Conservation (phyloP, 2,329 filamentous ascomycete genomes). For the Trichoderma asperellum region DNA sequence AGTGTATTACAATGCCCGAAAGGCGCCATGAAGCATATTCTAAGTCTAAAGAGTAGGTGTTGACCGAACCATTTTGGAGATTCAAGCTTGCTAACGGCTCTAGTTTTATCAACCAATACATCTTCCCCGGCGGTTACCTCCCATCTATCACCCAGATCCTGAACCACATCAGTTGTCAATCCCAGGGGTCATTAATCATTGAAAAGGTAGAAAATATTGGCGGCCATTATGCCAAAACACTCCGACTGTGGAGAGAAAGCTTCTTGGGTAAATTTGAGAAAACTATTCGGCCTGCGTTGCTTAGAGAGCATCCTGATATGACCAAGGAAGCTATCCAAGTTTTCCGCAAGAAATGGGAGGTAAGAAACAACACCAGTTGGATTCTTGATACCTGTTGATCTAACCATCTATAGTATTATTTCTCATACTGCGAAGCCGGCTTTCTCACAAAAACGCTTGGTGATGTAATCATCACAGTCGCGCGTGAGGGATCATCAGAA, state of each 20-base stretch:
- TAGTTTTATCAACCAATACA: conserved; percentile 3
- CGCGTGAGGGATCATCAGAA: conserved; percentile 65
- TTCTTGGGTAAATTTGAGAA: conserved; percentile 47
- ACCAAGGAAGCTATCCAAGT: conserved; percentile 65
- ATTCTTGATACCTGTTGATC: not conserved
- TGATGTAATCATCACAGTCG: conserved; percentile 73
- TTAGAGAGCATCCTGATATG: conserved; percentile 61
- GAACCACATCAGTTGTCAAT: conserved; percentile 63
- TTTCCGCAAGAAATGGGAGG: conserved; percentile 73
- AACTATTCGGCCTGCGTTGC: conserved; percentile 52
- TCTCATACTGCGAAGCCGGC: conserved; percentile 74
- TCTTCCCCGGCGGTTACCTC: conserved; percentile 76
- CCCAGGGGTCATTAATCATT: conserved; percentile 64
- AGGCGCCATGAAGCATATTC: conserved; percentile 35
- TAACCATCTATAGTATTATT: conserved; percentile 63
- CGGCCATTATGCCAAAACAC: conserved; percentile 71
- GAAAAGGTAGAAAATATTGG: conserved; percentile 73
- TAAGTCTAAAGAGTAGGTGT: not conserved
- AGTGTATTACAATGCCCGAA: conserved; percentile 79
- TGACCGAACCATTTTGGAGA: conserved; percentile 57
- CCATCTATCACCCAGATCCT: conserved; percentile 62
- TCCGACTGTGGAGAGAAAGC: conserved; percentile 68
- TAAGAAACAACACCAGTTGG: conserved; percentile 38
- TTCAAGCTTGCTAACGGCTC: not conserved
- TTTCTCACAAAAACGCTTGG: conserved; percentile 73